Evolutionary conservation across 1,284 basidiomycete genomes (phyloP).

Genomic region (Crepidotus sp.): DNA sequence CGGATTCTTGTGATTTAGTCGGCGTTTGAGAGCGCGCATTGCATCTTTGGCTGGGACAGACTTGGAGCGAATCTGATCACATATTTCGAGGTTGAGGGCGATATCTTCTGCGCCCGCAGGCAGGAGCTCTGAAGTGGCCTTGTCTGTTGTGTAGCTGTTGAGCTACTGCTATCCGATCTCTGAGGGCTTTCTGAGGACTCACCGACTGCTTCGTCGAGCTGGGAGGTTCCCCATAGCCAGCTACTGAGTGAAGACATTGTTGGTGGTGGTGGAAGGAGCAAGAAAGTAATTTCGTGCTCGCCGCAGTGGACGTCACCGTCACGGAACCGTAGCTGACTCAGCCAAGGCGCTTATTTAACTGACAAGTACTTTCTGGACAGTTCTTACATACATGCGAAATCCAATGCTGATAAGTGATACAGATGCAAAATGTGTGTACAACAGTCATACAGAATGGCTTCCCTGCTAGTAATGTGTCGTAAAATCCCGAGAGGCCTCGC

Average conservation of each 20-base stretch:
- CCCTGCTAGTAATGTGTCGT: slow-evolving; percentile 25
- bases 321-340: slow-evolving; percentile 5
- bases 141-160: slow-evolving; percentile 48
- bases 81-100: slow-evolving; percentile 90
- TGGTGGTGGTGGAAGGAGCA: neutral
- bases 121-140: slow-evolving; percentile 83
- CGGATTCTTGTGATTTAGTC: slow-evolving; percentile 91
- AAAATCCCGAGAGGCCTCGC: slow-evolving; percentile 45
- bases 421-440: slow-evolving; percentile 18
- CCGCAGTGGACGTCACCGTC: slow-evolving; percentile 12
- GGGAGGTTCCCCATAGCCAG: slow-evolving; percentile 70
- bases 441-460: slow-evolving; percentile 11
- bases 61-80: slow-evolving; percentile 93
- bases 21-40: slow-evolving; percentile 81
- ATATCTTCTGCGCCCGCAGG: slow-evolving; percentile 84
- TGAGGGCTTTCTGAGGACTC: slow-evolving; percentile 21
- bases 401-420: slow-evolving; percentile 16
- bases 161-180: neutral
- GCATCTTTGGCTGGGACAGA: slow-evolving; percentile 80
- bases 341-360: neutral
- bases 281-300: neutral
- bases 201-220: slow-evolving; percentile 73
- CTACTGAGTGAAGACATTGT: slow-evolving; percentile 12
- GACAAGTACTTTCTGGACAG: neutral
- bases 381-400: slow-evolving; percentile 2